phyloP scores from a whole-genome alignment of 1,284 basidiomycete species.

The Polyporus tsugae region DNA sequence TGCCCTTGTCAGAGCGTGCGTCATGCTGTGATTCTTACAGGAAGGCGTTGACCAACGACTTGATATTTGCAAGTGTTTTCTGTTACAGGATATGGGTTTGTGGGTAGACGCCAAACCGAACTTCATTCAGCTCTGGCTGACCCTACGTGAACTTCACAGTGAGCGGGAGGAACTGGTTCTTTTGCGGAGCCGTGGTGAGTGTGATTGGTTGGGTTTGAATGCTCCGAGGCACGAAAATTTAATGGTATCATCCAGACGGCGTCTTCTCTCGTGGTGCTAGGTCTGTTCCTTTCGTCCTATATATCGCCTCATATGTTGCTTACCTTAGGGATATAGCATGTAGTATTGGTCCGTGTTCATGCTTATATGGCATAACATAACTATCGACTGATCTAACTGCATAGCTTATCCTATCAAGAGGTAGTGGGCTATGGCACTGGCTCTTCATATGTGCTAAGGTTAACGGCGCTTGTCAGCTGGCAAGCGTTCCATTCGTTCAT shows the following conservation, averaged over 20 bases:
- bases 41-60: neutral
- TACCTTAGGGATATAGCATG: neutral
- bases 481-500: too few relatives aligned
- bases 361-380: neutral
- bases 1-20: constrained; percentile 7
- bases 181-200: neutral
- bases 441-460: neutral
- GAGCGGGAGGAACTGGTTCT: constrained; percentile 8
- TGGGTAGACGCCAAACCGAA: neutral
- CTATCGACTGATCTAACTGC: neutral
- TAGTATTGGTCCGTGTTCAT: neutral
- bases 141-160: neutral
- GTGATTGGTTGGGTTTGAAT: neutral
- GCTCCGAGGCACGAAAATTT: neutral
- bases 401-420: neutral
- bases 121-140: neutral
- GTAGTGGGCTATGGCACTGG: neutral
- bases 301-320: neutral
- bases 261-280: neutral
- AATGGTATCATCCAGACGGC: neutral
- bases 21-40: neutral
- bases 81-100: constrained; percentile 23
- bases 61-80: constrained; percentile 12
- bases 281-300: neutral
- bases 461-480: neutral